Evolutionary conservation across 208 protist genomes (phyloP).

Genomic region (Leishmania braziliensis): DNA sequence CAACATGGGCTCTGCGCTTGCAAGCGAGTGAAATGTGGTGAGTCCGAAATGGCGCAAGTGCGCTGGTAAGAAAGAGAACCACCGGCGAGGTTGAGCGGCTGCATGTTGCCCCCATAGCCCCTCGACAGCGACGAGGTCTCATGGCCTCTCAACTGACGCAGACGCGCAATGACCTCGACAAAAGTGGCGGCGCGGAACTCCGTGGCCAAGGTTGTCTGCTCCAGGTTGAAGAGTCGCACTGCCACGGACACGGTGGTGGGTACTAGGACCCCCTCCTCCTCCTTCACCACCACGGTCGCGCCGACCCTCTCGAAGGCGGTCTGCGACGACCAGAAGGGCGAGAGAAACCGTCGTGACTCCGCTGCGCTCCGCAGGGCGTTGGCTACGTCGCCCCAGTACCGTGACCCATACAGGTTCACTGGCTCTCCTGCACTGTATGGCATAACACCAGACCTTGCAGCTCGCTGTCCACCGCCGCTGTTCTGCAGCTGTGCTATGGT

Average conservation of each 20-base stretch:
- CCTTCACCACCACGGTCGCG: slow-evolving; percentile 21
- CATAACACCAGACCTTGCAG: background rate
- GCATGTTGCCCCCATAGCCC: background rate
- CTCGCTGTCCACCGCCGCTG: background rate
- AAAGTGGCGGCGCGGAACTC: background rate
- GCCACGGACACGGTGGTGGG: background rate
- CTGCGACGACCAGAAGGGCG: slow-evolving; percentile 48
- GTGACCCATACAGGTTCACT: slow-evolving; percentile 19
- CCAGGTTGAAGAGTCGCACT: slow-evolving; percentile 59
- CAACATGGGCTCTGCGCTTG: slow-evolving; percentile 38
- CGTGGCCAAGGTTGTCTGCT: slow-evolving; percentile 44
- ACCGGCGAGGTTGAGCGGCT: background rate
- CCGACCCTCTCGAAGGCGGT: slow-evolving; percentile 22
- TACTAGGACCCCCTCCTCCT: slow-evolving; percentile 30
- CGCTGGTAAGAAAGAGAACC: background rate
- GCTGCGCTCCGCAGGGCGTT: slow-evolving; percentile 19
- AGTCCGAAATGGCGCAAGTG: background rate
- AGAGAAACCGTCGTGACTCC: slow-evolving; percentile 32
- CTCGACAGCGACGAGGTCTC: background rate
- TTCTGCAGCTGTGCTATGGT: background rate
- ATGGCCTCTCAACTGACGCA: background rate
- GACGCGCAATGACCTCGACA: background rate
- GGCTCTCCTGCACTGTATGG: background rate
- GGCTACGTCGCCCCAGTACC: slow-evolving; percentile 38
- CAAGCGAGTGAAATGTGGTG: slow-evolving; percentile 22